Evolutionary conservation across 306 rosid genomes (phyloP).

Genomic region (Cucumis cinereus): DNA sequence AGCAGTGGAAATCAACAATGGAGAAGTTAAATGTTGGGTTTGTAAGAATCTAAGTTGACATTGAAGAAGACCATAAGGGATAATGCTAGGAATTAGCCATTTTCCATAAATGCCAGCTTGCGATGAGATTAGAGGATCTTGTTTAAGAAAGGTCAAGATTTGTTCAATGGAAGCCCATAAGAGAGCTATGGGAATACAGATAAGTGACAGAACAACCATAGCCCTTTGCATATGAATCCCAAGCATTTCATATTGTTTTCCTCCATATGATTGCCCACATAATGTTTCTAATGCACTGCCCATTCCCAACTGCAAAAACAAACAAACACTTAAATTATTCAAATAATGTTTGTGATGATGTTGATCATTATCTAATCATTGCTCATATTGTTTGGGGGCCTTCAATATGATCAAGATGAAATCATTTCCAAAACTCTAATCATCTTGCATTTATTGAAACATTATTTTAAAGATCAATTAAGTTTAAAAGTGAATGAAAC

Average conservation of each 20-base stretch:
- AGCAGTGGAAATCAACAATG: slow-evolving; percentile 22
- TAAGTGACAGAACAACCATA: slow-evolving; percentile 23
- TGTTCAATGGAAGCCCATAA: slow-evolving; percentile 27
- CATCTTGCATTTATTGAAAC: too few species aligned
- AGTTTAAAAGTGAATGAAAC: too few species aligned
- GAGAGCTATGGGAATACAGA: slow-evolving; percentile 20
- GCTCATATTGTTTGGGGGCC: background rate
- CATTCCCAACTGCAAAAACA: slow-evolving; percentile 25
- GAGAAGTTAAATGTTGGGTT: slow-evolving; percentile 19
- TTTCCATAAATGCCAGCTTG: slow-evolving; percentile 26
- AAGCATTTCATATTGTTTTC: slow-evolving; percentile 23
- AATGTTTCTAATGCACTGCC: slow-evolving; percentile 34
- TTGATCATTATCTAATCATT: background rate
- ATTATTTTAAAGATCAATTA: too few species aligned
- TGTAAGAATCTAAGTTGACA: slow-evolving; percentile 24
- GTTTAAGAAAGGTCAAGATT: slow-evolving; percentile 25
- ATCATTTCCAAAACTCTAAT: too few species aligned
- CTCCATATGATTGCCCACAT: slow-evolving; percentile 36
- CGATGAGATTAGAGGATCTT: slow-evolving; percentile 28
- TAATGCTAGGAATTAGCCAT: slow-evolving; percentile 25
- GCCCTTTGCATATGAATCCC: slow-evolving; percentile 36
- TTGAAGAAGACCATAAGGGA: slow-evolving; percentile 18
- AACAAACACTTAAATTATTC: background rate
- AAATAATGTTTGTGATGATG: too few species aligned
- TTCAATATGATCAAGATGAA: too few species aligned